These are phyloP conservation scores for Mortierella sp. DNA, from an alignment of 371 early-diverging fungal genomes.

Conservation along the genomic window DNA sequence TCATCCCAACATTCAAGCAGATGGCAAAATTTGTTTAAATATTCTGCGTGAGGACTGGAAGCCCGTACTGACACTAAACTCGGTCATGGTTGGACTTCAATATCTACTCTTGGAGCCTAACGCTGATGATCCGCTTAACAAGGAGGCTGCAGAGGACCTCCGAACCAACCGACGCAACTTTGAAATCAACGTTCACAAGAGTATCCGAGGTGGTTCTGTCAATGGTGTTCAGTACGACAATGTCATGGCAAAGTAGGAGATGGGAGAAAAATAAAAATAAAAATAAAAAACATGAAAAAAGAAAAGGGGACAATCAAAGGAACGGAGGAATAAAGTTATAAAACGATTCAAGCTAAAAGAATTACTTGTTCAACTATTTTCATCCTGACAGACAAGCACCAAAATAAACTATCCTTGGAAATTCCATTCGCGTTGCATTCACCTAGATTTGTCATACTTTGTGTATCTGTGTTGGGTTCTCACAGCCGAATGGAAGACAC, in stretches of 20 bases:
- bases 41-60: constrained; percentile 99
- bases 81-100: constrained; percentile 96
- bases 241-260: constrained; percentile 58
- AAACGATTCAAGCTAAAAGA: too few relatives aligned
- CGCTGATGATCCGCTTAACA: constrained; percentile 99
- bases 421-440: too few relatives aligned
- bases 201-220: constrained; percentile 80
- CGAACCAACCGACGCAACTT: constrained; percentile 73
- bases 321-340: neutral
- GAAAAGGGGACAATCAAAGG: neutral
- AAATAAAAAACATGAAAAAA: neutral
- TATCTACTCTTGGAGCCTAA: constrained; percentile 98
- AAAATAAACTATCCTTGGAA: too few relatives aligned
- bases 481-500: too few relatives aligned
- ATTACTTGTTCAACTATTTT: too few relatives aligned
- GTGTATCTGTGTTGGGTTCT: too few relatives aligned
- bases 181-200: constrained; percentile 74
- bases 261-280: neutral
- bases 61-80: constrained; percentile 97
- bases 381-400: too few relatives aligned
- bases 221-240: constrained; percentile 76
- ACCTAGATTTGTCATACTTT: too few relatives aligned
- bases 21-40: constrained; percentile 98
- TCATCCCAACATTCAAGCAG: constrained; percentile 99
- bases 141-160: constrained; percentile 88